Percentiles rank a stretch among this genome's conserved stretches.
These are phyloP conservation scores for Pseudocercospora macadamiae DNA, from an alignment of 2,329 filamentous ascomycete species.

Conservation along the genomic window DNA sequence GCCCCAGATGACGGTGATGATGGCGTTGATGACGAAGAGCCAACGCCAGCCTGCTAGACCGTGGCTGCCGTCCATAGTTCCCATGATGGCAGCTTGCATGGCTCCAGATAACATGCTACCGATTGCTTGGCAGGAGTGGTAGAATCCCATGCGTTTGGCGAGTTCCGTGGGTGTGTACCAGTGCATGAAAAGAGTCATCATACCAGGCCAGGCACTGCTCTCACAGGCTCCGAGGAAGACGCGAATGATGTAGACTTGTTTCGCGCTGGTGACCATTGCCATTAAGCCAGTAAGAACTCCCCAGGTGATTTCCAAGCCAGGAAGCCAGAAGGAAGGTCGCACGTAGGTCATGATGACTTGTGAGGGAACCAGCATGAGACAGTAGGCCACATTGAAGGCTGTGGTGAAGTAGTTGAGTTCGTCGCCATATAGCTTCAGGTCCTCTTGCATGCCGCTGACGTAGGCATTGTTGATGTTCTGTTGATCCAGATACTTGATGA, in stretches of 20 bases:
- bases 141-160: conserved; percentile 31
- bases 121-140: conserved; percentile 31
- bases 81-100: conserved; percentile 33
- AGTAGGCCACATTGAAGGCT: conserved; percentile 46
- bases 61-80: conserved; percentile 36
- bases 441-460: conserved; percentile 33
- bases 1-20: conserved; percentile 43
- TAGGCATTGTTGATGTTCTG: conserved; percentile 34
- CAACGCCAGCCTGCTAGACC: conserved; percentile 43
- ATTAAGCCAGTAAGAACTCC: conserved; percentile 35
- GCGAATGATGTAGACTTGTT: conserved; percentile 33
- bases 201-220: conserved; percentile 48
- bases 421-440: conserved; percentile 32
- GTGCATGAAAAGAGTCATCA: conserved; percentile 47
- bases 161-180: conserved; percentile 34
- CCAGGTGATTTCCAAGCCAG: conserved; percentile 33
- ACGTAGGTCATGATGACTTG: conserved; percentile 46
- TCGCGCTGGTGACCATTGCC: conserved; percentile 34
- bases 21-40: conserved; percentile 44
- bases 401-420: conserved; percentile 42
- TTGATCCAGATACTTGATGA: conserved; percentile 38
- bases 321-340: conserved; percentile 39
- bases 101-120: conserved; percentile 33
- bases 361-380: conserved; percentile 44
- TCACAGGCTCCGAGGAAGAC: conserved; percentile 35